Percentiles rank a stretch among this genome's conserved stretches.
Evolutionary conservation across 225 moss, liverwort and hornwort genomes (phyloP).

Genomic region (Polytrichum commune): DNA sequence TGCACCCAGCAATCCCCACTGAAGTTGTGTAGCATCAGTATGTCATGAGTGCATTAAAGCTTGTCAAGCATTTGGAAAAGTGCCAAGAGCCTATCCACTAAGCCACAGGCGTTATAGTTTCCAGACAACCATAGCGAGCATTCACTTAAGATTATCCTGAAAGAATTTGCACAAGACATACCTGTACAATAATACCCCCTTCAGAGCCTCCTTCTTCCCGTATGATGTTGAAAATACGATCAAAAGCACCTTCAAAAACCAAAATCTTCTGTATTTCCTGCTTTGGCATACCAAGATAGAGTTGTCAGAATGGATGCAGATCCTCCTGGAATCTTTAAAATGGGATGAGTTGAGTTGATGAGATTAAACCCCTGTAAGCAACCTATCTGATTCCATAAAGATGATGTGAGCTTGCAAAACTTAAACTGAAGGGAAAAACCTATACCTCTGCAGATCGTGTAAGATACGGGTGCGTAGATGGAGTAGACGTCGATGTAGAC

Average conservation of each 20-base stretch:
- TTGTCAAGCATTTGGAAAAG: not conserved
- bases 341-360: too few relatives aligned
- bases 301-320: too few relatives aligned
- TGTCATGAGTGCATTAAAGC: too few relatives aligned
- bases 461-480: too few relatives aligned
- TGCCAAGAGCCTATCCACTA: not conserved
- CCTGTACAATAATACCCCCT: constrained; percentile 98
- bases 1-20: too few relatives aligned
- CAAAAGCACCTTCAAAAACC: constrained; percentile 98
- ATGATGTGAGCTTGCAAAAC: not conserved
- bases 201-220: constrained; percentile 94
- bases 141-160: not conserved
- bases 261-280: constrained; percentile 99
- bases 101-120: too few relatives aligned
- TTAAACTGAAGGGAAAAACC: not conserved
- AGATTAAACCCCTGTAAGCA: not conserved
- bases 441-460: constrained; percentile 93
- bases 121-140: too few relatives aligned
- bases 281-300: constrained; percentile 15
- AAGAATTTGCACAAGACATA: constrained; percentile 6
- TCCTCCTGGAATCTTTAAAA: too few relatives aligned
- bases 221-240: constrained; percentile 82
- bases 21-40: too few relatives aligned
- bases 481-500: too few relatives aligned
- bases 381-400: not conserved